Base-by-base conservation (phyloP, 768 basidiomycete species). In the Pulveroboletus ravenelii region DNA sequence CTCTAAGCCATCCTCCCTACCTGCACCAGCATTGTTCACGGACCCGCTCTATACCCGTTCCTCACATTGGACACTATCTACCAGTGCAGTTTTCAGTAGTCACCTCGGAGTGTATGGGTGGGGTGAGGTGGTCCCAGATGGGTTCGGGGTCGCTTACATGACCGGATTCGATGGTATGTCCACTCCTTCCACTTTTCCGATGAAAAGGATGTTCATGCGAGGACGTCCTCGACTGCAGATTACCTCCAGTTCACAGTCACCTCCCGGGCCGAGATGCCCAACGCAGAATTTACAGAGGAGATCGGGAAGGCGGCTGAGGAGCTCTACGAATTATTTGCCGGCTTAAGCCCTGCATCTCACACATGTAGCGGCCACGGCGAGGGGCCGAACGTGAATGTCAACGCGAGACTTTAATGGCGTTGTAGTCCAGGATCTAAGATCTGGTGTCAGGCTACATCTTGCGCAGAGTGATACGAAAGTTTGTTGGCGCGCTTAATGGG, bases 91-190 rank as follows among this genome's bases (percentile, higher is more conserved):
- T 29, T 88, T 87, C 60, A 90, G 87, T n/a, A 84, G 84, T 52
- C 85, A 89, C 66, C 83, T 97, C 62, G 78, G 76, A 34, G 82
- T 78, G 18, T 93, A 96, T 68, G 93, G 93, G 13, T 97, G 94
- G 94, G 94, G 94, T 43, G 89, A 92, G 78, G 89, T 97, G 40
- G 91, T 95, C 23, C 85, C 89, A 1, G 85, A 96, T 56, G 94
- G 94, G 1, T 97, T 94, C 63, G 94, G 94, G 30, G 86, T 97
- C 29, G 87, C 92, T 12, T 97, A 97, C 63, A 85, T 92, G 80
- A 93, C 93, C n/a, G 89, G 89, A 35, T 87, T 81, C 60, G 81
- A 89, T 55, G 83, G 87, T 85, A 50, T 48, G 79, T 65, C 34
- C 18, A 35, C 35, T 2, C 17, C 27, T 1, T 51, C 34, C 27